Conservation (phyloP, 176 grass and related monocot genomes). For the Cenchrus fungigraminus region DNA sequence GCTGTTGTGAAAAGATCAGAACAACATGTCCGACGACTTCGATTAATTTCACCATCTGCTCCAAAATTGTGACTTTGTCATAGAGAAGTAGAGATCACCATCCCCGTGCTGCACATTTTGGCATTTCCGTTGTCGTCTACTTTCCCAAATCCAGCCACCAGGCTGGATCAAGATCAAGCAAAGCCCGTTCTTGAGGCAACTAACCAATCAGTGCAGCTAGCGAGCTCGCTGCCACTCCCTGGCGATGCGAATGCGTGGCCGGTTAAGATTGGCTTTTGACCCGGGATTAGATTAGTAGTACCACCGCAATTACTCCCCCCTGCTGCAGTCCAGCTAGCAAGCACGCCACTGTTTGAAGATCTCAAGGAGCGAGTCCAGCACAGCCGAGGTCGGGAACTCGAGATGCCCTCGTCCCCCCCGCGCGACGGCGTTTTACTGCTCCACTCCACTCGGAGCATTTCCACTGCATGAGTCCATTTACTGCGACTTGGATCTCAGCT, state of each 20-base stretch:
- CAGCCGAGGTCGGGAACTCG: too few relatives aligned
- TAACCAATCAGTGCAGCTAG: slow-evolving; percentile 5
- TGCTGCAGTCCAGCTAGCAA: slow-evolving; percentile 25
- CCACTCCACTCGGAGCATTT: not conserved
- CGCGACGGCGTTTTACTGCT: not conserved
- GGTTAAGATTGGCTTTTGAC: slow-evolving; percentile 29
- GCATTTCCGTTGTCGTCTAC: not conserved
- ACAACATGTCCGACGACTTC: slow-evolving; percentile 8
- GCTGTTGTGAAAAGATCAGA: slow-evolving; percentile 12
- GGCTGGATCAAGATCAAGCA: slow-evolving; percentile 10
- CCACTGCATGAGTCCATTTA: slow-evolving; percentile 39
- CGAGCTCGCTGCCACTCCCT: not conserved
- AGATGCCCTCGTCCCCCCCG: too few relatives aligned
- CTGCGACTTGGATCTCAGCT: not conserved
- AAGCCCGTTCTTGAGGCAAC: not conserved
- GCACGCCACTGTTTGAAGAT: slow-evolving; percentile 49
- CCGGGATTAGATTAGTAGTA: slow-evolving; percentile 5
- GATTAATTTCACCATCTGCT: not conserved
- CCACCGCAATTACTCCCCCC: not conserved
- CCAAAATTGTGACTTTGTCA: not conserved
- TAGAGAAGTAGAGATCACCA: not conserved
- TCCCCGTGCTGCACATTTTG: not conserved
- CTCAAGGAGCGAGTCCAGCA: slow-evolving; percentile 19
- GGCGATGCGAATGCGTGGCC: not conserved
- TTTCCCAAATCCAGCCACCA: not conserved